Conservation (phyloP, 2,329 filamentous ascomycete species). For the Penicillium verrucosum region DNA sequence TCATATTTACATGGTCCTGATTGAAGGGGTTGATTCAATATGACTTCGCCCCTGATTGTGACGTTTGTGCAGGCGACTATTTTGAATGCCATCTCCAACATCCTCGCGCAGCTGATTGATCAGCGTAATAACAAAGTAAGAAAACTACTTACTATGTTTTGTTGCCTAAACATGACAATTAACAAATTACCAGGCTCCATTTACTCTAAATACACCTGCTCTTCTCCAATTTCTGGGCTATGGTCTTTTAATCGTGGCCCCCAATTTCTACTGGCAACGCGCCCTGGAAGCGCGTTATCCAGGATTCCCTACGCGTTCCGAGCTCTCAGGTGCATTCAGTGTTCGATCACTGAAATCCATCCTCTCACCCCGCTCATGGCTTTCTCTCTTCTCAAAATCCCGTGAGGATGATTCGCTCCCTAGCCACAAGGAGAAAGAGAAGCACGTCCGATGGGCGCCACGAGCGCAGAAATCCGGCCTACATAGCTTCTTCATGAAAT, state of each 20-base stretch:
- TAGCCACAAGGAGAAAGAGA: constrained; percentile 22
- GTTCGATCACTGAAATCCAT: constrained; percentile 7
- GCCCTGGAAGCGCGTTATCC: constrained; percentile 74
- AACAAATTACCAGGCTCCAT: constrained; percentile 48
- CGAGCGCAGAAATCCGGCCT: constrained; percentile 39
- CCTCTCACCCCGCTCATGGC: constrained; percentile 12
- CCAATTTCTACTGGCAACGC: constrained; percentile 83
- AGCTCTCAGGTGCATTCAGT: constrained; percentile 16
- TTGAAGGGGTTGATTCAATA: constrained; percentile 2
- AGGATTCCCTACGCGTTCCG: constrained; percentile 49
- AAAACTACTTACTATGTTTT: background rate
- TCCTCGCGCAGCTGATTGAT: constrained; percentile 40
- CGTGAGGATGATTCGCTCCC: constrained; percentile 14
- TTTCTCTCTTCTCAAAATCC: constrained; percentile 5
- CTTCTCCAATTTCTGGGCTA: constrained; percentile 76
- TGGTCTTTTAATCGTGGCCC: constrained; percentile 69
- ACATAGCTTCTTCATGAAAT: constrained; percentile 51
- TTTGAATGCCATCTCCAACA: constrained; percentile 39
- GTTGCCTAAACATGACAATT: background rate
- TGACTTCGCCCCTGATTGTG: constrained; percentile 32
- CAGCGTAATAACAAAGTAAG: constrained; percentile 35
- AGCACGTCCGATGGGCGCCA: constrained; percentile 14
- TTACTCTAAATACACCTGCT: constrained; percentile 63
- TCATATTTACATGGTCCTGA: constrained; percentile 9
- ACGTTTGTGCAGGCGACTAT: constrained; percentile 39